Base-by-base conservation (phyloP, 345 rosid genomes). In the Litchi chinensis region DNA sequence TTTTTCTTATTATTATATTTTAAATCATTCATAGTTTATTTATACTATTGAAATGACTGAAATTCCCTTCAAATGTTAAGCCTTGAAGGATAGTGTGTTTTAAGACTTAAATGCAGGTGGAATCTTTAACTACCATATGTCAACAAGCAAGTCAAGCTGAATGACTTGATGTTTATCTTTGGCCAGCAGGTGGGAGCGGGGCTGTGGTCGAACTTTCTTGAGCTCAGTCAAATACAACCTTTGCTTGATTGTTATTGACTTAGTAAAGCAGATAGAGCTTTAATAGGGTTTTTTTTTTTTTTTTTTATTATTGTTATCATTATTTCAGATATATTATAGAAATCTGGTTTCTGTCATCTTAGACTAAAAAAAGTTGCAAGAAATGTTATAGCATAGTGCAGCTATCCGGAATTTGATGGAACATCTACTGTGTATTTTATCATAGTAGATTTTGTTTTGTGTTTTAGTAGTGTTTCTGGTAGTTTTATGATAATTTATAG, bases 71-170 rank as follows among this genome's bases (percentile, higher is more conserved):
- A 54, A 54, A 54, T 54, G n/a, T 54, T 54, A 54, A 1, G 0
- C 59, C 59, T 54, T 54, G n/a, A 54, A 54, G 59, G n/a, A 54
- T 54, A 54, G 16, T 54, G 59, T 54, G n/a, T 54, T 54, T 54
- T 16, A 54, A 5, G 59, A 54, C 59, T 15, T 15, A 54, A 0
- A 54, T 16, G 18, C 59, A 16, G 1, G 59, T 11, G 8, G n/a
- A 54, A 16, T 16, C 8, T 6, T 16, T 54, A 54, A 18, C 24
- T 3, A 59, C 65, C 65, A 19, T 68, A 10, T 68, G 52, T 40
- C 12, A 68, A 68, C 52, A 68, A 40, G 71, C 24, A 16, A 16
- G 26, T 24, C 71, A 68, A 40, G 19, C n/a, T 68, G 71, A 68
- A 41, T 8, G 26, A 8, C 52, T n/a, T 68, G 52, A 68, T 10